Conservation (phyloP, 371 early-diverging fungal species). For the Lichtheimia ornata region DNA sequence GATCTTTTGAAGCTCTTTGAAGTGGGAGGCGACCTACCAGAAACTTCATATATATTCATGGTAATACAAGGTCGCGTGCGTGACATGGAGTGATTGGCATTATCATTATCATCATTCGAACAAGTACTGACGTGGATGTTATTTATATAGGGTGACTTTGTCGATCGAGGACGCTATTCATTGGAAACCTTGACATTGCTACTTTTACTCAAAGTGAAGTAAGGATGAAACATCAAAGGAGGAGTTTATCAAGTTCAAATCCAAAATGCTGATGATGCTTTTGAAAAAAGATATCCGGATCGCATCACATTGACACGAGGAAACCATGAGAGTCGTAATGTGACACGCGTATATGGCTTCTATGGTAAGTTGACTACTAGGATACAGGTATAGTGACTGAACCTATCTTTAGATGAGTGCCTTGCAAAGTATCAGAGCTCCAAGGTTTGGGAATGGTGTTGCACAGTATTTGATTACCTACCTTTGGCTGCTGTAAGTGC, state of each 20-base stretch:
- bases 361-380: constrained; percentile 63
- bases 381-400: background rate
- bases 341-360: constrained; percentile 99
- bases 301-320: constrained; percentile 97
- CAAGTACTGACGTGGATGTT: too few species aligned
- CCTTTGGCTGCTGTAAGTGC: constrained; percentile 90
- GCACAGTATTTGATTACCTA: constrained; percentile 98
- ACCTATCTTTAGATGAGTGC: constrained; percentile 50
- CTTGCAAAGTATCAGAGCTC: constrained; percentile 96
- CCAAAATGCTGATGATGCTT: background rate
- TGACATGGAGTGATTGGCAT: background rate
- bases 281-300: constrained; percentile 80
- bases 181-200: constrained; percentile 96
- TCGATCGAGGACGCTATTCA: constrained; percentile 98
- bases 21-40: constrained; percentile 96
- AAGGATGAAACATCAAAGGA: constrained; percentile 12
- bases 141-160: constrained; percentile 91
- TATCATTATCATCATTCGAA: background rate
- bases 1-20: constrained; percentile 97
- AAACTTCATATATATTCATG: constrained; percentile 98
- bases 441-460: constrained; percentile 99
- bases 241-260: background rate
- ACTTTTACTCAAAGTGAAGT: constrained; percentile 91
- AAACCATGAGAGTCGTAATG: constrained; percentile 98
- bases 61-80: constrained; percentile 16